Conservation (phyloP, 495 filamentous ascomycete genomes). For the Tuber aestivum region DNA sequence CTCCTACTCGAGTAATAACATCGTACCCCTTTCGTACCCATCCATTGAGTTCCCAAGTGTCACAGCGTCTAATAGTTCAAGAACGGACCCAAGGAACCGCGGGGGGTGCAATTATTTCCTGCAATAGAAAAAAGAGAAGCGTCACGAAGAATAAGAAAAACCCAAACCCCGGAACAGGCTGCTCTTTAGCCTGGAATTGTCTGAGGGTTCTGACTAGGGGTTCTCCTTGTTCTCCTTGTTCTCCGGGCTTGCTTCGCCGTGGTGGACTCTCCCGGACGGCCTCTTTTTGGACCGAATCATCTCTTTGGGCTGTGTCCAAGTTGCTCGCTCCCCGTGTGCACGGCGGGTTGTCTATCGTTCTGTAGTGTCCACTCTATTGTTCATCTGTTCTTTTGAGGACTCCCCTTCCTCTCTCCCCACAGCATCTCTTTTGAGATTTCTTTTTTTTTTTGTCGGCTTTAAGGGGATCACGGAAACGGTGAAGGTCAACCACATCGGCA, state of each 20-base stretch:
- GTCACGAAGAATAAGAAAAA: conserved; percentile 11
- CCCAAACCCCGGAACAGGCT: background rate
- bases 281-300: background rate
- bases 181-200: conserved; percentile 24
- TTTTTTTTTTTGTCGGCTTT: conserved; percentile 19
- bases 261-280: background rate
- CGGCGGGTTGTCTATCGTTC: conserved; percentile 14
- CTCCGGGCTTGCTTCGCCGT: conserved; percentile 8
- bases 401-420: conserved; percentile 30
- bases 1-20: conserved; percentile 13
- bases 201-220: conserved; percentile 19
- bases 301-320: background rate
- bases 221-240: conserved; percentile 29
- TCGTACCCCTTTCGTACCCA: conserved; percentile 26
- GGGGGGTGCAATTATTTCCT: conserved; percentile 10
- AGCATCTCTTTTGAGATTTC: conserved; percentile 18
- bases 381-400: conserved; percentile 29
- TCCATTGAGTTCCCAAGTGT: conserved; percentile 15
- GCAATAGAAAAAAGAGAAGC: conserved; percentile 13
- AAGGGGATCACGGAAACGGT: conserved; percentile 22
- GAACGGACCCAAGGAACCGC: conserved; percentile 17
- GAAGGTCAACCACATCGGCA: conserved; percentile 1
- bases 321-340: background rate
- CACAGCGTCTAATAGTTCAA: conserved; percentile 16
- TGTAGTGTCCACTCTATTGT: conserved; percentile 16